Base-by-base conservation (phyloP, 2,329 filamentous ascomycete genomes). In the Orbilia quercus region DNA sequence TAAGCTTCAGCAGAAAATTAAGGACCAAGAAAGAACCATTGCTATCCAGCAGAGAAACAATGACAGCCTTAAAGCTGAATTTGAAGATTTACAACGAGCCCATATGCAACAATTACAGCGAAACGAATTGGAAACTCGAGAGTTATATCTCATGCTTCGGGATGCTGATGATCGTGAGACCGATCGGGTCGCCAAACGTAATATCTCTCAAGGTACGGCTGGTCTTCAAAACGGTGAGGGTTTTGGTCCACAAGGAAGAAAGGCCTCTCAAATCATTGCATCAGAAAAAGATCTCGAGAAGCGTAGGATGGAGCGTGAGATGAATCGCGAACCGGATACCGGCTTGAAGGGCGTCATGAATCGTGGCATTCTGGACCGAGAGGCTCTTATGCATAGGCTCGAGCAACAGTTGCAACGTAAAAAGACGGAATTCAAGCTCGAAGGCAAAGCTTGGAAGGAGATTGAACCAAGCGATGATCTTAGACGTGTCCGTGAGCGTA, bases 341-440 rank as follows among this genome's bases (percentile, higher is more conserved):
- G n/a, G n/a, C n/a, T n/a, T n/a, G n/a, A n/a, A n/a, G n/a, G n/a
- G n/a, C n/a, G 84, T 87, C 28, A 90, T 89, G 63, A 92, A 94
- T 89, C 88, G 92, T 80, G 95, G 95, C 75, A 98, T 99, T 74
- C 84, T 99, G 76, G 93, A 98, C 80, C 90, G 95, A 23, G 91
- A 97, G 79, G 89, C 86, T 79, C 88, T 99, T 76, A 96, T 99
- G 90, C 91, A 92, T 79, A 89, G 93, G 59, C 85, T 99, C 66
- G 93, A 96, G 81, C 96, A 91, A 84, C 95, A 98, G 82, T 87
- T 99, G 44, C 94, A 98, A 83, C 86, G 95, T 75, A 94, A 96
- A 76, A 98, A 98, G 86, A 98, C 95, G 0, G 93, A 98, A 80
- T 96, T 92, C 82, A 97, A 97, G 82, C 87, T 99, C 31, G 95